Evolutionary conservation across 2,329 filamentous ascomycete genomes (phyloP).

Genomic region (Fragosphaeria purpurea): DNA sequence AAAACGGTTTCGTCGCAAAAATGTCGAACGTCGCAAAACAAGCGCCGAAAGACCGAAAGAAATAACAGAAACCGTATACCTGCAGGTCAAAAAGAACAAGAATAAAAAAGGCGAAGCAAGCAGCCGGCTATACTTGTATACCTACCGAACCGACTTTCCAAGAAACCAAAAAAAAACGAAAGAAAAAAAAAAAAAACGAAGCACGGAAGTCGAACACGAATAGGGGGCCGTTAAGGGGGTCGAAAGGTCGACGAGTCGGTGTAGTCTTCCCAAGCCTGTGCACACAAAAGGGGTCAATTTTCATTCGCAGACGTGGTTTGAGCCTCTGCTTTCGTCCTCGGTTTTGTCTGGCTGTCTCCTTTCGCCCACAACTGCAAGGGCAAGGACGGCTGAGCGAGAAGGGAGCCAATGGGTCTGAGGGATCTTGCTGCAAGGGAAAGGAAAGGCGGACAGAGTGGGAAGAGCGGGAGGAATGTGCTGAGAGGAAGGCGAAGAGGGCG

Average conservation of each 20-base stretch:
- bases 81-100: not conserved
- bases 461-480: not conserved
- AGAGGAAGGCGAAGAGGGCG: constrained; percentile 1
- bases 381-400: constrained; percentile 8
- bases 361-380: constrained; percentile 10
- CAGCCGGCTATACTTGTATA: not conserved
- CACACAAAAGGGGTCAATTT: constrained; percentile 2
- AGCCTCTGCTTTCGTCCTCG: not conserved
- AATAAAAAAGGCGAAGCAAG: not conserved
- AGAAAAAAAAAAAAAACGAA: not conserved
- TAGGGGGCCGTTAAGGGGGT: not conserved
- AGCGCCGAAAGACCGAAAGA: not conserved
- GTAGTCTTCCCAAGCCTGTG: constrained; percentile 1
- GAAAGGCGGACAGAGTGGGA: constrained; percentile 5
- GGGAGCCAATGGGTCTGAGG: constrained; percentile 9
- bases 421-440: constrained; percentile 6
- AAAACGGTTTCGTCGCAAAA: not conserved
- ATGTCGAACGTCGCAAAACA: not conserved
- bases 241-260: not conserved
- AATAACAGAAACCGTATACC: not conserved
- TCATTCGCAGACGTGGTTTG: not conserved
- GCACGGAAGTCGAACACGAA: not conserved
- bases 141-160: no score
- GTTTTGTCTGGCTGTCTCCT: constrained; percentile 2
- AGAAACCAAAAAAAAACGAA: not conserved